Conservation (phyloP, 768 basidiomycete genomes). For the Kwoniella sp. region DNA sequence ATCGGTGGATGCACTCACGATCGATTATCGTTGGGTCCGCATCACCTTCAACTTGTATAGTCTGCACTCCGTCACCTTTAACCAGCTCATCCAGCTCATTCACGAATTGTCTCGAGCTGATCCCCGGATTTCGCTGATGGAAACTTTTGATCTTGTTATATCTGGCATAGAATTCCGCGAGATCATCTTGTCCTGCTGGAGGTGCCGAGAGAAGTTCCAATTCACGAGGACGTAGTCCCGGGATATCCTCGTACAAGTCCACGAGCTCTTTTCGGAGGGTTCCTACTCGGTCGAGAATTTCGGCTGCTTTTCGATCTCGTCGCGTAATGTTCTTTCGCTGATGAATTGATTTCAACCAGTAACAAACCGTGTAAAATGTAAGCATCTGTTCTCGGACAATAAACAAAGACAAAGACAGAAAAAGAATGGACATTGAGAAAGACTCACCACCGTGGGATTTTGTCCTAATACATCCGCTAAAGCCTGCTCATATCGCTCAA, state of each 20-base stretch:
- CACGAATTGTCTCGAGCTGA: conserved; percentile 68
- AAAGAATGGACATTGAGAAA: no score
- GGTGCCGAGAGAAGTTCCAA: conserved; percentile 48
- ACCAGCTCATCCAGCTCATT: conserved; percentile 74
- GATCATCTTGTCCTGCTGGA: conserved; percentile 59
- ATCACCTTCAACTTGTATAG: conserved; percentile 65
- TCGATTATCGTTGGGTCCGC: conserved; percentile 71
- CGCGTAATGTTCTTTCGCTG: conserved; percentile 49
- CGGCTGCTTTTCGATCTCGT: conserved; percentile 84
- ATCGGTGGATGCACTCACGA: conserved; percentile 64
- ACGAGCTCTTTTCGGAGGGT: conserved; percentile 68
- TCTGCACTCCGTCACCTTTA: conserved; percentile 59
- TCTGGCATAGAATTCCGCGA: conserved; percentile 93
- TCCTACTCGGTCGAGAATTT: conserved; percentile 81
- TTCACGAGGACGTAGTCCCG: conserved; percentile 58
- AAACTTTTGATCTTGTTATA: conserved; percentile 95
- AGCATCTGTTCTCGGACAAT: not conserved
- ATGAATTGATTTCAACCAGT: conserved; percentile 6
- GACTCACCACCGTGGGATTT: conserved; percentile 54
- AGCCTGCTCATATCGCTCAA: conserved; percentile 86
- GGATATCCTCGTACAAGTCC: conserved; percentile 75
- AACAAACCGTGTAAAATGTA: not conserved
- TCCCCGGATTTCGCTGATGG: conserved; percentile 92
- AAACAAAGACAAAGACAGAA: not conserved
- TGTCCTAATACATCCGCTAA: conserved; percentile 77